phyloP scores from a whole-genome alignment of 1,284 basidiomycete species.

The Malassezia restricta region DNA sequence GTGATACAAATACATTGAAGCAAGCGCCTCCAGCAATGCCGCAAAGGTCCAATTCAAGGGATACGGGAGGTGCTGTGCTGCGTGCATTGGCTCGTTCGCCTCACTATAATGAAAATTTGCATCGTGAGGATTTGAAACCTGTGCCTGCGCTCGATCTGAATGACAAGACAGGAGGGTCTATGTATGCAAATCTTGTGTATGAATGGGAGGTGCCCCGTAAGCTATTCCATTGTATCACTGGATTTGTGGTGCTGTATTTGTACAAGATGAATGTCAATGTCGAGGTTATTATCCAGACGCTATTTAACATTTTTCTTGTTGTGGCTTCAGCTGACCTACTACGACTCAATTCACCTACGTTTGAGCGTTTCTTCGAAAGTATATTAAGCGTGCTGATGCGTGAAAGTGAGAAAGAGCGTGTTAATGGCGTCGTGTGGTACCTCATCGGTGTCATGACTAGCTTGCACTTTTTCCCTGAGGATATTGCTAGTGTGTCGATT shows the following conservation, averaged over 20 bases:
- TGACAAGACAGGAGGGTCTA: not conserved
- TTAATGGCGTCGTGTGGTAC: constrained; percentile 81
- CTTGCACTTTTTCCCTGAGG: constrained; percentile 52
- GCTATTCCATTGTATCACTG: constrained; percentile 76
- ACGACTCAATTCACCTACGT: constrained; percentile 58
- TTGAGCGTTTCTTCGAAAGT: constrained; percentile 66
- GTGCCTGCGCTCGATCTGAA: constrained; percentile 7
- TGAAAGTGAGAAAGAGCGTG: constrained; percentile 61
- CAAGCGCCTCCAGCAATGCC: not conserved
- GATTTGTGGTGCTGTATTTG: constrained; percentile 70
- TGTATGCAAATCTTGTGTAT: constrained; percentile 6
- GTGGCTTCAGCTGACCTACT: constrained; percentile 67
- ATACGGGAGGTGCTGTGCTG: constrained; percentile 42
- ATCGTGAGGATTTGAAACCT: constrained; percentile 48
- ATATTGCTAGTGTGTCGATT: constrained; percentile 40
- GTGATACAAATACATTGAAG: too few species aligned
- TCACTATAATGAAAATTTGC: constrained; percentile 16
- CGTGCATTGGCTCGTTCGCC: constrained; percentile 33
- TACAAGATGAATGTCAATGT: constrained; percentile 50
- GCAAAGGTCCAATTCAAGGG: constrained; percentile 31
- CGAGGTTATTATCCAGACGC: constrained; percentile 54
- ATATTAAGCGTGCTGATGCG: constrained; percentile 81
- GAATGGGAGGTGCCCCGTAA: constrained; percentile 74
- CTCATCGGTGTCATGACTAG: constrained; percentile 77
- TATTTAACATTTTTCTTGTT: constrained; percentile 59